These are phyloP conservation scores for Ceratocystis eucalypticola DNA, from an alignment of 2,329 filamentous ascomycete genomes.

Conservation along the genomic window DNA sequence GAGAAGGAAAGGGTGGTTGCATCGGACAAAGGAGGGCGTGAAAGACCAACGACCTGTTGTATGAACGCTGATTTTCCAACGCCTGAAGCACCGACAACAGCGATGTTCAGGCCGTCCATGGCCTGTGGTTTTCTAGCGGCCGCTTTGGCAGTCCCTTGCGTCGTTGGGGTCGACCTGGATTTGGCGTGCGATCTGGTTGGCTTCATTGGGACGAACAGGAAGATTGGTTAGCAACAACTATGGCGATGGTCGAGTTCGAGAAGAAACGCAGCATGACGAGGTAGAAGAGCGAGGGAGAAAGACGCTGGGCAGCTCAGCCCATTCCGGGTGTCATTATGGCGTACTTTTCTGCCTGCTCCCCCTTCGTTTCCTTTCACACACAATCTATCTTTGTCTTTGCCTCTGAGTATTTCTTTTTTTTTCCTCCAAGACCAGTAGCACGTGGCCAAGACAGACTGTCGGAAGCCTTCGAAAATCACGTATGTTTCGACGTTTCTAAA, in stretches of 20 bases:
- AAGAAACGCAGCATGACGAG: neutral
- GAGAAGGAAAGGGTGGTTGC: constrained; percentile 43
- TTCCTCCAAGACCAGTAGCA: constrained; percentile 2
- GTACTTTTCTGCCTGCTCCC: neutral
- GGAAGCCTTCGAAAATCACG: neutral
- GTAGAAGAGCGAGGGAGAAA: neutral
- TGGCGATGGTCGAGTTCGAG: neutral
- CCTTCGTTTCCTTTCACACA: neutral
- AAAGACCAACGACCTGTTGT: constrained; percentile 45
- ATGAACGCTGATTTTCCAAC: constrained; percentile 58
- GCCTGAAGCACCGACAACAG: constrained; percentile 51
- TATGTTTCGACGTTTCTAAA: constrained; percentile 1
- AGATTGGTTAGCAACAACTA: neutral
- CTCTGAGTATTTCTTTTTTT: neutral
- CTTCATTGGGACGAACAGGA: neutral
- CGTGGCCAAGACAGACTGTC: neutral
- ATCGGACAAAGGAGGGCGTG: constrained; percentile 39
- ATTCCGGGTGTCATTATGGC: neutral
- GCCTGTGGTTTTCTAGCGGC: neutral
- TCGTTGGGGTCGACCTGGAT: neutral
- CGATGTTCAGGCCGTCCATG: constrained; percentile 52
- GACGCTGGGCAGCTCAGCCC: neutral
- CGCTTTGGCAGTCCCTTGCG: neutral
- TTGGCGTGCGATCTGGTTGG: neutral
- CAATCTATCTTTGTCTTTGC: constrained; percentile 1